Percentiles rank a stretch among this genome's conserved stretches.
Evolutionary conservation across 2,329 filamentous ascomycete species (phyloP).

Genomic region (Neocatenulostroma microsporum): DNA sequence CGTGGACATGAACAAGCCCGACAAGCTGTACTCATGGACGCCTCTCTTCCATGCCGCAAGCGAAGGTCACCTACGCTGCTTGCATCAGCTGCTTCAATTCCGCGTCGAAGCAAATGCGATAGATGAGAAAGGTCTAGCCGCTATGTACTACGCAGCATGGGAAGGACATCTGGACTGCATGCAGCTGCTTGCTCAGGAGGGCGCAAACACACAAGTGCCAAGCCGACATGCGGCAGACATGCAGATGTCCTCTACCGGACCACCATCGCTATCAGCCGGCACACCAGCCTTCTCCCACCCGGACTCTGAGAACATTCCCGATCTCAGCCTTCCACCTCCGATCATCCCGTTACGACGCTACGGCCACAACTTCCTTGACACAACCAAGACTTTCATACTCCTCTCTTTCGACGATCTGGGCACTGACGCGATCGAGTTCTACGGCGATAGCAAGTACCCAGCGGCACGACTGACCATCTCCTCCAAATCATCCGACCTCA

Average conservation of each 20-base stretch:
- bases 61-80: slow-evolving; percentile 84
- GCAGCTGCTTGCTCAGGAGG: slow-evolving; percentile 63
- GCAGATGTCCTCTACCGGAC: slow-evolving; percentile 27
- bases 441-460: slow-evolving; percentile 93
- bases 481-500: slow-evolving; percentile 89
- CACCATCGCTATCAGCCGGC: slow-evolving; percentile 49
- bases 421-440: slow-evolving; percentile 78
- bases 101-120: slow-evolving; percentile 70
- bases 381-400: slow-evolving; percentile 82
- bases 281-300: slow-evolving; percentile 17
- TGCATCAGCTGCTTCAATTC: slow-evolving; percentile 71
- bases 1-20: slow-evolving; percentile 81
- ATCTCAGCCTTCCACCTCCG: slow-evolving; percentile 84
- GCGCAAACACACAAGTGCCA: slow-evolving; percentile 13
- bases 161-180: slow-evolving; percentile 94
- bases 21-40: slow-evolving; percentile 97
- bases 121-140: slow-evolving; percentile 87
- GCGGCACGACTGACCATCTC: slow-evolving; percentile 92
- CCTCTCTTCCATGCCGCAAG: slow-evolving; percentile 93
- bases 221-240: slow-evolving; percentile 15
- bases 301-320: slow-evolving; percentile 81
- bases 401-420: slow-evolving; percentile 75
- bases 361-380: slow-evolving; percentile 96
- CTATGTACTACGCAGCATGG: slow-evolving; percentile 98
- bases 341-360: slow-evolving; percentile 93